phyloP scores from a whole-genome alignment of 1,284 basidiomycete genomes.

The Inonotus hispidus region DNA sequence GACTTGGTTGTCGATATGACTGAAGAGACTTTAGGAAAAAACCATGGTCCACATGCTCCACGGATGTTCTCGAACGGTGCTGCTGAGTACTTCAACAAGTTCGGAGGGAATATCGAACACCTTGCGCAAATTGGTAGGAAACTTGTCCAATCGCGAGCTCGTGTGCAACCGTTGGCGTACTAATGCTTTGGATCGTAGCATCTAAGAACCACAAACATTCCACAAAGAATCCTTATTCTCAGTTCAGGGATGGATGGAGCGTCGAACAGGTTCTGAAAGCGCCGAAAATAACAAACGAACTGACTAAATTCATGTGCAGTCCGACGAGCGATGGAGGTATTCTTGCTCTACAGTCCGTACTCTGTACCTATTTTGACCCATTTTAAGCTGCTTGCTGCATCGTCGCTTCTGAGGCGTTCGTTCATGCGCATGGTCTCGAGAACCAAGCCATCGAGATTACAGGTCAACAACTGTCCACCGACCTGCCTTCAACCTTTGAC shows the following conservation, averaged over 20 bases:
- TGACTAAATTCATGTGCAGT: slow-evolving; percentile 86
- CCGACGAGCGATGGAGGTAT: slow-evolving; percentile 46
- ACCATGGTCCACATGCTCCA: slow-evolving; percentile 66
- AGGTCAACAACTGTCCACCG: slow-evolving; percentile 59
- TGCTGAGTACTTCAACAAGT: slow-evolving; percentile 73
- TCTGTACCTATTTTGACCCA: slow-evolving; percentile 37
- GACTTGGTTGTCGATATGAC: slow-evolving; percentile 41
- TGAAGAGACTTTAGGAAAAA: slow-evolving; percentile 51
- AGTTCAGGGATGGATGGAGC: slow-evolving; percentile 75
- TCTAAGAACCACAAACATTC: slow-evolving; percentile 85
- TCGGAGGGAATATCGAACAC: slow-evolving; percentile 64
- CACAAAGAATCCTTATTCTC: slow-evolving; percentile 79
- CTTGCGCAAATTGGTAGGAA: slow-evolving; percentile 70
- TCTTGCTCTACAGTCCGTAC: neutral
- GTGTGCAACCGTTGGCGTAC: neutral
- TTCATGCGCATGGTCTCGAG: slow-evolving; percentile 67
- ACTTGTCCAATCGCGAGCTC: neutral
- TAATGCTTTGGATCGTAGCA: slow-evolving; percentile 35
- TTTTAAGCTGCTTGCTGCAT: slow-evolving; percentile 65
- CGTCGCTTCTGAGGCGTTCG: slow-evolving; percentile 78
- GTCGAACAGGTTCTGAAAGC: slow-evolving; percentile 64
- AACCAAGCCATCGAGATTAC: slow-evolving; percentile 86
- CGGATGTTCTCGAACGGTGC: slow-evolving; percentile 77
- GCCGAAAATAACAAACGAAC: slow-evolving; percentile 63
- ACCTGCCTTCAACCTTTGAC: slow-evolving; percentile 58